A percentile compares a stretch with the other conserved stretches of the same genome.
phyloP scores from a whole-genome alignment of 2,329 filamentous ascomycete species.

The Elsinoe fawcettii region DNA sequence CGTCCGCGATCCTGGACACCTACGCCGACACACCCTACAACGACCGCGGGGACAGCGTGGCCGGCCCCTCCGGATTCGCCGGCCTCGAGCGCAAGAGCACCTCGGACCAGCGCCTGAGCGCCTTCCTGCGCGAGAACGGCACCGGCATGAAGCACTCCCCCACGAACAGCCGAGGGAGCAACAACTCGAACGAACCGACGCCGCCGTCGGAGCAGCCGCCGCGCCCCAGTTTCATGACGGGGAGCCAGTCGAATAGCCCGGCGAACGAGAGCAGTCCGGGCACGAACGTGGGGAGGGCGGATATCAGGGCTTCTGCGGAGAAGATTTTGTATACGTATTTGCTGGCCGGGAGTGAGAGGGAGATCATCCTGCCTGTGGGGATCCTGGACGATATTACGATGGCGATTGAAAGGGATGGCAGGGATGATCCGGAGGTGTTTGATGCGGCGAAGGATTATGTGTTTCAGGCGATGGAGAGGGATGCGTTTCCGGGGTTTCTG shows the following conservation, averaged over 20 bases:
- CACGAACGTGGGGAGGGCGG: conserved; percentile 76
- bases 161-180: conserved; percentile 40
- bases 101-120: conserved; percentile 83
- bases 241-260: conserved; percentile 38
- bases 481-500: conserved; percentile 96
- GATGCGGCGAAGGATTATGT: conserved; percentile 98
- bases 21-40: conserved; percentile 50
- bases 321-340: conserved; percentile 99
- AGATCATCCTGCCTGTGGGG: conserved; percentile 83
- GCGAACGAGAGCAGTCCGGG: conserved; percentile 75
- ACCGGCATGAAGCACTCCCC: conserved; percentile 41
- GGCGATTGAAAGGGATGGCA: conserved; percentile 80
- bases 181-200: conserved; percentile 48
- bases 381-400: conserved; percentile 81
- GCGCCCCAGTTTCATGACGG: conserved; percentile 53
- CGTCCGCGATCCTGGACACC: conserved; percentile 64
- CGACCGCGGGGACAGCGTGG: conserved; percentile 33
- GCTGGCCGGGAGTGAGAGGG: conserved; percentile 87
- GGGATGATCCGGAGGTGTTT: conserved; percentile 95
- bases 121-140: conserved; percentile 61
- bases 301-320: conserved; percentile 88
- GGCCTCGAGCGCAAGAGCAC: conserved; percentile 54
- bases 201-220: conserved; percentile 40
- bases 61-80: conserved; percentile 40
- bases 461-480: conserved; percentile 98